phyloP scores from a whole-genome alignment of 345 rosid genomes.

The Eucalyptus leucophloia region DNA sequence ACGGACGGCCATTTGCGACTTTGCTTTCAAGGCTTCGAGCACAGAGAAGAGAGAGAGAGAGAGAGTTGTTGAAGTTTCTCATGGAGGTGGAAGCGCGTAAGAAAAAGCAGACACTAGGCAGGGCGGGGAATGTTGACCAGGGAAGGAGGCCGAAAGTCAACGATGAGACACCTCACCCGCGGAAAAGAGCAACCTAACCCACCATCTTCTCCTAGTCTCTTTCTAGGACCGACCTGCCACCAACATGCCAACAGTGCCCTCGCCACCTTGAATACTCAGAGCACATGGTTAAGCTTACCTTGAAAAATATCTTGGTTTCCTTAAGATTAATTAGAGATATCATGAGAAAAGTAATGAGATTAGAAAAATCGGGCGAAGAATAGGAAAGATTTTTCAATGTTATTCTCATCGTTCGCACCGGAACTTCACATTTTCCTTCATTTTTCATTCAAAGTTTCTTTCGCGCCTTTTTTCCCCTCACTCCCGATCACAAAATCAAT shows the following conservation, averaged over 20 bases:
- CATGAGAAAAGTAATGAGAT: neutral
- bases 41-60: neutral
- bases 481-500: neutral
- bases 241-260: no score
- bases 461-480: neutral
- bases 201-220: neutral
- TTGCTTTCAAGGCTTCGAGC: neutral
- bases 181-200: neutral
- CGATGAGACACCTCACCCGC: neutral
- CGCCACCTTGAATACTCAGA: no score
- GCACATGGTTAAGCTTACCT: neutral
- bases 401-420: rapidly evolving
- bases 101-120: neutral
- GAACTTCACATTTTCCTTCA: neutral
- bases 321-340: neutral
- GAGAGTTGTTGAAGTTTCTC: neutral
- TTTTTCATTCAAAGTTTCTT: neutral
- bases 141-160: neutral
- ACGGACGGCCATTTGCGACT: neutral
- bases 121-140: neutral
- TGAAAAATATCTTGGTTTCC: neutral
- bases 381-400: neutral
- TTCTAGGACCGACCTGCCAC: neutral
- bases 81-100: neutral
- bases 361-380: neutral